phyloP scores from a whole-genome alignment of 352 stramenopile genomes.

The Stramenopiles sp. region DNA sequence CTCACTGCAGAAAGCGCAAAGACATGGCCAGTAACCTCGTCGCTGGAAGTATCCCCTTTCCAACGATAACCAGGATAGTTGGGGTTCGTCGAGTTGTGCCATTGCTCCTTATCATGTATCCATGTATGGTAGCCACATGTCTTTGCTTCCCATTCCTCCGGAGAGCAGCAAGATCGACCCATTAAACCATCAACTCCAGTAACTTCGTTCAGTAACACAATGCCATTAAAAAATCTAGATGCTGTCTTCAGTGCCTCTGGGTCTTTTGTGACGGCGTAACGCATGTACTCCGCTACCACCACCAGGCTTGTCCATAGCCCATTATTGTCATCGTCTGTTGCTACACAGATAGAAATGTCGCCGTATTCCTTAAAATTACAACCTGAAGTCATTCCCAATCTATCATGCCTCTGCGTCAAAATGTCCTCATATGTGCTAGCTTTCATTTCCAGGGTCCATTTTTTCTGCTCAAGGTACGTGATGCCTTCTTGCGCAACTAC shows the following conservation, averaged over 20 bases:
- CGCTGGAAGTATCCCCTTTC: constrained; percentile 12
- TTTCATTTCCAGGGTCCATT: constrained; percentile 15
- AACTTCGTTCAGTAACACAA: constrained; percentile 11
- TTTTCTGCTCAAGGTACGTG: not conserved
- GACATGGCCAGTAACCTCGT: constrained; percentile 14
- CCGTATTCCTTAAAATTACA: not conserved
- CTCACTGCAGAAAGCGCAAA: not conserved
- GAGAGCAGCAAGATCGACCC: not conserved
- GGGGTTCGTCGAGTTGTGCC: not conserved
- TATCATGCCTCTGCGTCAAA: constrained; percentile 1
- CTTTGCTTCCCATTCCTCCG: not conserved
- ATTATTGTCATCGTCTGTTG: constrained; percentile 12
- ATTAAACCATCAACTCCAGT: constrained; percentile 15
- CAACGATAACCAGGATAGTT: not conserved
- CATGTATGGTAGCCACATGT: not conserved
- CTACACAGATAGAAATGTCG: not conserved
- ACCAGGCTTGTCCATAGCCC: constrained; percentile 14
- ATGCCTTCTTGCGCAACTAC: not conserved
- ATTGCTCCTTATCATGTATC: not conserved
- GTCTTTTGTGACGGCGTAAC: not conserved
- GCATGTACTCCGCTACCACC: not conserved
- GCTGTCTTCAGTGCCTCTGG: not conserved
- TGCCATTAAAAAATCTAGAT: not conserved
- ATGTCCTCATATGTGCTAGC: not conserved
- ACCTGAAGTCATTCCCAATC: not conserved